Evolutionary conservation across 2,329 filamentous ascomycete species (phyloP).

Genomic region (Torrubiella hemipterigena): DNA sequence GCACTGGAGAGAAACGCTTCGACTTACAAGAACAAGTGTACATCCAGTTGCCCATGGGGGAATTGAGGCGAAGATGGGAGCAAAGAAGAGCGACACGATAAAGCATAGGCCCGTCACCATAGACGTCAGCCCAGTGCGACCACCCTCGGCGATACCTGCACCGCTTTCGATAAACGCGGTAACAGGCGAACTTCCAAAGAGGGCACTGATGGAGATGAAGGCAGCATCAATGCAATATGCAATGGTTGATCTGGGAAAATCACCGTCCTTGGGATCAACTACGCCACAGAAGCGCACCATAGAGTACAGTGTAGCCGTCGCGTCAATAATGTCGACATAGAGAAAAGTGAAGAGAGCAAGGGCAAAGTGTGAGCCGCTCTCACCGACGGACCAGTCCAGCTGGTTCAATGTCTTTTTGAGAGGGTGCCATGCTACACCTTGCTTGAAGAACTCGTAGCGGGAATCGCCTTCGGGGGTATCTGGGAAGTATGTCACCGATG

Average conservation of each 20-base stretch:
- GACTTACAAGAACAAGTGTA: slow-evolving; percentile 52
- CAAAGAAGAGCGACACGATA: slow-evolving; percentile 61
- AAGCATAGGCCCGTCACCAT: slow-evolving; percentile 60
- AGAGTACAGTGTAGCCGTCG: slow-evolving; percentile 67
- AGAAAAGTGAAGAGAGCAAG: slow-evolving; percentile 66
- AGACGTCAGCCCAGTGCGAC: slow-evolving; percentile 60
- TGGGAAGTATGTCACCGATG: slow-evolving; percentile 62
- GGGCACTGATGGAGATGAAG: slow-evolving; percentile 57
- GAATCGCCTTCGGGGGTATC: slow-evolving; percentile 50
- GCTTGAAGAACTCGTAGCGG: slow-evolving; percentile 60
- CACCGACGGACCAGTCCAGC: slow-evolving; percentile 52
- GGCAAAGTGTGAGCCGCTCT: slow-evolving; percentile 48
- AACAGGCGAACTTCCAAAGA: slow-evolving; percentile 59
- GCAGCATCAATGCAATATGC: slow-evolving; percentile 65
- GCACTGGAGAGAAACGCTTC: not conserved
- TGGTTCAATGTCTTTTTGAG: slow-evolving; percentile 50
- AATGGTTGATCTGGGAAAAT: slow-evolving; percentile 75
- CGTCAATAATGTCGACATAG: slow-evolving; percentile 70
- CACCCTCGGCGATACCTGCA: slow-evolving; percentile 64
- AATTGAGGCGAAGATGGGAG: slow-evolving; percentile 64
- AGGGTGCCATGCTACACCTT: slow-evolving; percentile 60
- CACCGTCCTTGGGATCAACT: slow-evolving; percentile 53
- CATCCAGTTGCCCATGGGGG: slow-evolving; percentile 69
- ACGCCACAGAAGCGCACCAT: slow-evolving; percentile 66
- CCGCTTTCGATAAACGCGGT: slow-evolving; percentile 68